A percentile compares a stretch with the other conserved stretches of the same genome.
Evolutionary conservation across 139 green algal genomes (phyloP).

Genomic region (Cymbomonas tetramitiformis): DNA sequence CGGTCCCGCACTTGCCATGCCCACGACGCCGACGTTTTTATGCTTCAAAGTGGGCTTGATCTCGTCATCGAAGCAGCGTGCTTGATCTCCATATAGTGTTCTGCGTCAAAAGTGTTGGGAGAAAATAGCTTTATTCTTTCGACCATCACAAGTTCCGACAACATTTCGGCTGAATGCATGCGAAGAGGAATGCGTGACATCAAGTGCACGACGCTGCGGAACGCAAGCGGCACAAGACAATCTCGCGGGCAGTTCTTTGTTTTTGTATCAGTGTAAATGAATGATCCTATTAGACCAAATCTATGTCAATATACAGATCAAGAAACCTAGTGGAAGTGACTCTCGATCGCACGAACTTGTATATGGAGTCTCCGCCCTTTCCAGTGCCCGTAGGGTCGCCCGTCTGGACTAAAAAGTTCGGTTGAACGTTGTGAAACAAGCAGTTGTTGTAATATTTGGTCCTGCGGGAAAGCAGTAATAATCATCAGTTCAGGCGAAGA

Average conservation of each 20-base stretch:
- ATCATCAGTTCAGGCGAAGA: neutral
- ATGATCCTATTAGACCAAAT: neutral
- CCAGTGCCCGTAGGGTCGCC: slow-evolving; percentile 52
- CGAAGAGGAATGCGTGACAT: no score
- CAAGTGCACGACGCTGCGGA: no score
- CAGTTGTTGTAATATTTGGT: slow-evolving; percentile 71
- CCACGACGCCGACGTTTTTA: slow-evolving; percentile 54
- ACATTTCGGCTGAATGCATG: no score
- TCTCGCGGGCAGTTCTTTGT: neutral
- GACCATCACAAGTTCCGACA: no score
- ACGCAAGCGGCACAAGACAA: neutral
- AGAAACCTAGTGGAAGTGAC: neutral
- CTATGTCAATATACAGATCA: neutral
- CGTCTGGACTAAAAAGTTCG: slow-evolving; percentile 58
- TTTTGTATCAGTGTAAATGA: neutral
- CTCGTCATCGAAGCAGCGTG: slow-evolving; percentile 88
- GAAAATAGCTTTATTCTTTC: no score
- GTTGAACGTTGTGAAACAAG: slow-evolving; percentile 77
- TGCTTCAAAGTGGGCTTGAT: slow-evolving; percentile 69
- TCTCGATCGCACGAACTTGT: slow-evolving; percentile 23
- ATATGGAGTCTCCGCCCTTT: slow-evolving; percentile 72
- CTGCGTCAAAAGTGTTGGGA: no score
- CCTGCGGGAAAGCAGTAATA: no score
- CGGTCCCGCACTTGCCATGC: slow-evolving; percentile 58
- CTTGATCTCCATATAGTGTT: slow-evolving; percentile 62